phyloP scores from a whole-genome alignment of 257 asterid genomes.

The Solanum sitiens region DNA sequence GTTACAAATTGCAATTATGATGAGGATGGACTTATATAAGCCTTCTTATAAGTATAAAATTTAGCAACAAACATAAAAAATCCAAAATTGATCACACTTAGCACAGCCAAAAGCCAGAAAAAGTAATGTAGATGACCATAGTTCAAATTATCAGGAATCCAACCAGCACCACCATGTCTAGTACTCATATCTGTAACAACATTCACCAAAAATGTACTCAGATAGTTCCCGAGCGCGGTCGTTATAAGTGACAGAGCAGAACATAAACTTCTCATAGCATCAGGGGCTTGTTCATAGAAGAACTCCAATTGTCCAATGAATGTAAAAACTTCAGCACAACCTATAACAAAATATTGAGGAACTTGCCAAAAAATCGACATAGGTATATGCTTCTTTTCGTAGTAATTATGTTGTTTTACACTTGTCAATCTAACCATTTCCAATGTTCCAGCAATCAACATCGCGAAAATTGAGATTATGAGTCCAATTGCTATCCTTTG shows the following conservation, averaged over 20 bases:
- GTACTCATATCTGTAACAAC: conserved; percentile 38
- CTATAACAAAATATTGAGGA: conserved; percentile 57
- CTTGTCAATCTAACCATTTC: conserved; percentile 28
- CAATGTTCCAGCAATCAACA: conserved; percentile 35
- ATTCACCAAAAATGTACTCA: conserved; percentile 43
- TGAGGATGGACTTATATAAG: neutral
- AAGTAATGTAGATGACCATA: conserved; percentile 45
- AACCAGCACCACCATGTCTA: conserved; percentile 35
- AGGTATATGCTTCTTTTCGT: conserved; percentile 28
- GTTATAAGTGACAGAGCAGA: conserved; percentile 53
- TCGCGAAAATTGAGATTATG: conserved; percentile 41
- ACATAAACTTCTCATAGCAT: conserved; percentile 52
- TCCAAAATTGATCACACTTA: conserved; percentile 42
- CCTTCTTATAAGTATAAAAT: conserved; percentile 29
- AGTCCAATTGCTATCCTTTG: conserved; percentile 59
- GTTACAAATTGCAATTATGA: neutral
- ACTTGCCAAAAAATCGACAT: conserved; percentile 57
- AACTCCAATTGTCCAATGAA: conserved; percentile 53
- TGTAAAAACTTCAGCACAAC: conserved; percentile 59
- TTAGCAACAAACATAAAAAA: conserved; percentile 32
- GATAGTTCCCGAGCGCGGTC: conserved; percentile 43
- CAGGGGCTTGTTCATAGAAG: conserved; percentile 63
- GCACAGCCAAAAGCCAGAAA: conserved; percentile 57
- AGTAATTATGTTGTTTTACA: conserved; percentile 22
- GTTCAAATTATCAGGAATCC: conserved; percentile 60